Evolutionary conservation across 192 early-diverging fungal species (phyloP), one percentile per base, ranked within the genome.

Genomic region (Backusella tarrabulga): DNA sequence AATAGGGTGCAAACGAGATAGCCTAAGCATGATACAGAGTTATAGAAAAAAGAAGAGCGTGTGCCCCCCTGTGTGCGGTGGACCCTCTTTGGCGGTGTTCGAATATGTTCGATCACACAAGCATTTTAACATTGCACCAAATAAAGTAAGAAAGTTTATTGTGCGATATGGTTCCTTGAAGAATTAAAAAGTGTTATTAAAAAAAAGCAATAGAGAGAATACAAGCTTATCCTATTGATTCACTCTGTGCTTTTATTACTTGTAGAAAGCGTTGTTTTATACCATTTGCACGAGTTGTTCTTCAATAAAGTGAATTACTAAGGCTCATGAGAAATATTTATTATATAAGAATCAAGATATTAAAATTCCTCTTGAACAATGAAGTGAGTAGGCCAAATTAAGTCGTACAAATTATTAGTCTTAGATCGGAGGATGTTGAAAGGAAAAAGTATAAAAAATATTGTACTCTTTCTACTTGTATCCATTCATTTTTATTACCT

Each of bases 341-440:
- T 40, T 40, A 44, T 44, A 17, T 44, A 17, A 50, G 5, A 50
- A 40, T 40, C 38, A n/a, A 50, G 46, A 60, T 23, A 60, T 60
- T 60, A 60, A 60, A 60, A 60, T 60, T 60, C 54, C 54, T 60
- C n/a, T 60, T 60, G n/a, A 60, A 21, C 46, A 50, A 60, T 26
- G 21, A 60, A 14, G 56, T 14, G 12, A 26, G 29, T 26, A 63
- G 56, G 7, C 23, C 23, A 29, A 63, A 63, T 63, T 63, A 29
- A 63, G 56, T 63, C 4, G 56, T 29, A 63, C 56, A 63, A 63
- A 63, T 29, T 63, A 63, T 14, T 60, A 60, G 21, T 9, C 3
- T 60, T 63, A 63, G 56, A 63, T 63, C 56, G 56, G 56, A 63
- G 56, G 56, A 63, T 29, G 56, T 63, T 63, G 56, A 63, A 63